Percentiles rank a stretch among this genome's conserved stretches.
phyloP scores from a whole-genome alignment of 2,329 filamentous ascomycete genomes.

The Pseudocercospora eumusae region DNA sequence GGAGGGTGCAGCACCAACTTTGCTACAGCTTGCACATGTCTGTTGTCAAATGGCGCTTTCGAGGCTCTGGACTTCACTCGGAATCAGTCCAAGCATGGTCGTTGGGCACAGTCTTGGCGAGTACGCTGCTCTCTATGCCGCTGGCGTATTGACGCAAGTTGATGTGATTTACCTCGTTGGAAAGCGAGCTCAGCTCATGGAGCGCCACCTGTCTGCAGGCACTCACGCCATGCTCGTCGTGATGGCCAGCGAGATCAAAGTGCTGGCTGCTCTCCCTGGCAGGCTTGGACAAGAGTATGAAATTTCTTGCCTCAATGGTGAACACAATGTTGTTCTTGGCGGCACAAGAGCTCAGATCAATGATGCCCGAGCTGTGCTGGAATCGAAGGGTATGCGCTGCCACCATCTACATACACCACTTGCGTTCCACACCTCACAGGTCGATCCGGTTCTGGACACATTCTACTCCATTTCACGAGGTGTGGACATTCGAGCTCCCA shows the following conservation, averaged over 20 bases:
- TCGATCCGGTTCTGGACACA: slow-evolving; percentile 34
- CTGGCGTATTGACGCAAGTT: slow-evolving; percentile 42
- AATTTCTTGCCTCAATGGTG: slow-evolving; percentile 32
- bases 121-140: slow-evolving; percentile 43
- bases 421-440: slow-evolving; percentile 41
- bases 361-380: slow-evolving; percentile 14
- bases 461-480: slow-evolving; percentile 27
- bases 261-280: slow-evolving; percentile 10
- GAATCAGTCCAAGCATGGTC: slow-evolving; percentile 34
- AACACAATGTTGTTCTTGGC: slow-evolving; percentile 27
- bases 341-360: slow-evolving; percentile 26
- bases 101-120: slow-evolving; percentile 44
- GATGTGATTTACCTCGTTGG: slow-evolving; percentile 43
- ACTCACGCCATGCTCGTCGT: slow-evolving; percentile 36
- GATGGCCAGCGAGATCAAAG: slow-evolving; percentile 11
- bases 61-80: slow-evolving; percentile 34
- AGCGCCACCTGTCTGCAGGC: slow-evolving; percentile 30
- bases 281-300: slow-evolving; percentile 19
- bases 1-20: slow-evolving; percentile 16
- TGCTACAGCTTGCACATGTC: slow-evolving; percentile 44
- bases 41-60: slow-evolving; percentile 47
- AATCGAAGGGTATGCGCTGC: slow-evolving; percentile 16
- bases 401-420: slow-evolving; percentile 24
- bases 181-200: slow-evolving; percentile 38
- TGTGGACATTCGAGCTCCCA: slow-evolving; percentile 32